Conservation (phyloP, 768 basidiomycete genomes). For the Crassisporium funariophilum region DNA sequence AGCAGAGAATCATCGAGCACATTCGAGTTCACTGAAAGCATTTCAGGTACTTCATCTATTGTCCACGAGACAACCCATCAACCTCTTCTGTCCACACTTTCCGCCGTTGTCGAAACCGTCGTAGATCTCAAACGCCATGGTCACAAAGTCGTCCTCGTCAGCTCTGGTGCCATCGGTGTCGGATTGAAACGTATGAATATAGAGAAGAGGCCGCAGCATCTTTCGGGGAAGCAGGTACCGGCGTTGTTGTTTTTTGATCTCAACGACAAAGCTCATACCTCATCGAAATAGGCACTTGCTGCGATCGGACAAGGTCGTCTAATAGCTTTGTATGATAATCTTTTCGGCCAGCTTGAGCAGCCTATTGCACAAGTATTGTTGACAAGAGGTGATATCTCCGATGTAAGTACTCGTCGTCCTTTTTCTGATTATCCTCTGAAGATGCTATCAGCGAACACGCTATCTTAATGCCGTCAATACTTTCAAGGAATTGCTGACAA, state of each 20-base stretch:
- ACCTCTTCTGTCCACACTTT: conserved; percentile 88
- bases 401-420: conserved; percentile 52
- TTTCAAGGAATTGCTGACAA: conserved; percentile 83
- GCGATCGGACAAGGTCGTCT: conserved; percentile 96
- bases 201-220: conserved; percentile 73
- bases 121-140: conserved; percentile 74
- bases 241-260: neutral
- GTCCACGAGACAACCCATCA: conserved; percentile 93
- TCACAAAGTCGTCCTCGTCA: conserved; percentile 94
- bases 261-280: neutral
- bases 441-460: conserved; percentile 70
- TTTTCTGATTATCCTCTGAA: neutral
- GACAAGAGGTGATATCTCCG: conserved; percentile 95
- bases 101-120: conserved; percentile 90
- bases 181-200: conserved; percentile 92
- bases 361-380: conserved; percentile 95
- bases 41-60: conserved; percentile 90
- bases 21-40: conserved; percentile 4
- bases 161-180: conserved; percentile 97
- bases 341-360: conserved; percentile 92
- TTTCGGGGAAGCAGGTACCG: conserved; percentile 89
- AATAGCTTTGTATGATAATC: conserved; percentile 95
- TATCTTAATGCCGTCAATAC: conserved; percentile 98
- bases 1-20: neutral
- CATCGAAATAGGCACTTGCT: conserved; percentile 72